Percentiles rank a stretch among this genome's conserved stretches.
Evolutionary conservation across 129 eudicot species (phyloP).

Genomic region (Centrapalus pauciflorus): DNA sequence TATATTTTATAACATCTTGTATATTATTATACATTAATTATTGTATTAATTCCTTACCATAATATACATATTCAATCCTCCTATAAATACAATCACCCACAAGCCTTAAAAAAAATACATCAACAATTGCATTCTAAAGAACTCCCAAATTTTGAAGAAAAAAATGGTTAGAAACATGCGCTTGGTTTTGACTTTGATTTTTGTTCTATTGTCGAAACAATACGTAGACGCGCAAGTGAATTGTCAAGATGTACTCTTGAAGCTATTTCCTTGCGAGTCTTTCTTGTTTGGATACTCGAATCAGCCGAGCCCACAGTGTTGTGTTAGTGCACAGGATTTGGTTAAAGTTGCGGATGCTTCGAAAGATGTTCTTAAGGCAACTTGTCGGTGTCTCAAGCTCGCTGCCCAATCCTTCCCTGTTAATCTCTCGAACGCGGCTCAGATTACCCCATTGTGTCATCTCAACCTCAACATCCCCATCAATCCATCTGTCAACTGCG

Average conservation of each 20-base stretch:
- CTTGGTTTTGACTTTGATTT: not conserved
- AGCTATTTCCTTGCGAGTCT: not conserved
- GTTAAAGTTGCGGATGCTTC: conserved; percentile 12
- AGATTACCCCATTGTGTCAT: conserved; percentile 15
- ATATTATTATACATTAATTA: no score
- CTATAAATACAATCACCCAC: not conserved
- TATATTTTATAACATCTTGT: no score
- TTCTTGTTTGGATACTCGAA: conserved; percentile 16
- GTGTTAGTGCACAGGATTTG: conserved; percentile 22
- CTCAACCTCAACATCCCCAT: conserved; percentile 11
- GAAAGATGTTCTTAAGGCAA: conserved; percentile 19
- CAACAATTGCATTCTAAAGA: not conserved
- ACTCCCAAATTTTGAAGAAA: not conserved
- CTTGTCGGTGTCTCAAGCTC: conserved; percentile 17
- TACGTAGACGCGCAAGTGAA: not conserved
- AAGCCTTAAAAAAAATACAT: not conserved
- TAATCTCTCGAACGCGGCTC: conserved; percentile 11
- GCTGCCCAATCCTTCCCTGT: conserved; percentile 6
- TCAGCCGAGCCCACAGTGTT: conserved; percentile 9
- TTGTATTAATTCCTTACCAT: not conserved
- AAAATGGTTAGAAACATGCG: conserved; percentile 15
- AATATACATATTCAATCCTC: not conserved
- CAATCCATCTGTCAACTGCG: conserved; percentile 8
- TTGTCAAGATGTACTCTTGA: not conserved
- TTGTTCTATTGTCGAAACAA: not conserved